Conservation (phyloP, 345 rosid genomes). For the Salix suchowensis region DNA sequence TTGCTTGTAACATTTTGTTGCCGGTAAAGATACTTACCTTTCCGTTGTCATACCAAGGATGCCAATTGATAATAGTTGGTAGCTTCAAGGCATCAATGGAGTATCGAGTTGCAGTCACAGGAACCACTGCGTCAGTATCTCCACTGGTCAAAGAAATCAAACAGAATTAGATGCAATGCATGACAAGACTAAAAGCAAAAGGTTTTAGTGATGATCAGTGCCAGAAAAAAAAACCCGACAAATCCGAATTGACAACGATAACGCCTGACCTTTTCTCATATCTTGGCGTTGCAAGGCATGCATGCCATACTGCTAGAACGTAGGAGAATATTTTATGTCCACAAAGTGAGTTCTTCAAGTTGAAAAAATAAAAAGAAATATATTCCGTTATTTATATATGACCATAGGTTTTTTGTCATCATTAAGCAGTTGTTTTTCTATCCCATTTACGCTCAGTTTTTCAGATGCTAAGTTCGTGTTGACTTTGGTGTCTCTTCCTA, state of each 20-base stretch:
- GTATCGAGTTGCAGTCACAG: constrained; percentile 83
- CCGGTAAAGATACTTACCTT: constrained; percentile 32
- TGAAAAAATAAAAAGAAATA: background rate
- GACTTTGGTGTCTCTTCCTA: background rate
- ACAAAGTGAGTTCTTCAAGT: background rate
- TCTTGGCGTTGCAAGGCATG: background rate
- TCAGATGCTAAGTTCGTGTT: background rate
- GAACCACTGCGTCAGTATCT: constrained; percentile 84
- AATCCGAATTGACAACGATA: background rate
- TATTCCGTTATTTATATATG: background rate
- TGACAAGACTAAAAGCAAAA: background rate
- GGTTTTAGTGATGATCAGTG: background rate
- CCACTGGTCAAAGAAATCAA: constrained; percentile 53
- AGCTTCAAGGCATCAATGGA: constrained; percentile 77
- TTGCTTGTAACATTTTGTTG: background rate
- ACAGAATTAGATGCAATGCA: background rate
- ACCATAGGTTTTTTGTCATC: background rate
- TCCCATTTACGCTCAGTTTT: background rate
- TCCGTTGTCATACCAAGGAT: constrained; percentile 70
- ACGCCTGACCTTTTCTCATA: background rate
- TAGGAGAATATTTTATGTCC: background rate
- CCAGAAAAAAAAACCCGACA: background rate
- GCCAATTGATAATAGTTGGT: constrained; percentile 66
- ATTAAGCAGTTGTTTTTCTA: background rate
- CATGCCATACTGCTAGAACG: background rate